Base-by-base conservation (phyloP, 1,284 basidiomycete species). In the Microbotryomycetes sp. region DNA sequence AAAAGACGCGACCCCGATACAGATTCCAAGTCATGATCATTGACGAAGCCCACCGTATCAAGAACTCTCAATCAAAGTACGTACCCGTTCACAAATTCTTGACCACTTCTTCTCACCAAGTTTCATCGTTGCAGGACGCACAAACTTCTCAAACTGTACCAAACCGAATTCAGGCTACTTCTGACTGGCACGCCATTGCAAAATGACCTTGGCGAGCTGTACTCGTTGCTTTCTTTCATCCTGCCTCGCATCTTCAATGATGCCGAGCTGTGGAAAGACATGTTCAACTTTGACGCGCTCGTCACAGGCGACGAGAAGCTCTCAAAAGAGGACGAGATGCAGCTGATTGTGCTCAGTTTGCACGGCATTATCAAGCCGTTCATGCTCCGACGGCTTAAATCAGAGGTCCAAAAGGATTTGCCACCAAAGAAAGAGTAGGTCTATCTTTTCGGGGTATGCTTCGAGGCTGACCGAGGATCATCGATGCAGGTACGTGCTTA, bases 341-440 rank as follows among this genome's bases (percentile, higher is more conserved):
- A 52, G 26, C 81, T 97, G 69, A 87, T 97, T 56, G 79, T 83
- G 30, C 18, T 41, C 85, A 86, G 4, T 82, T 41, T 98, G 0
- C 94, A 97, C 74, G 83, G 84, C 1, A 91, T 97, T 68, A 83
- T 98, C 45, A 91, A 92, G 67, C 94, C 94, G 0, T 97, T 96
- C 81, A 81, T 97, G n/a, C 80, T 97, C 0, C 85, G 93, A 9
- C 84, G 93, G 21, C 81, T 97, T 64, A 97, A 97, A 75, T 84
- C 80, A 23, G 94, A 98, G 66, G 93, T 97, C 9, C 90, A 92
- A 73, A 82, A 83, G 57, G 81, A 83, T 55, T 79, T 97, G 9
- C 82, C 82, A 11, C 78, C 78, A 18, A 97, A 97, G 80, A 97
- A 94, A 76, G 93, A 97, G 77, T 97, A 15, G 45, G 66, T 57